Percentiles rank a stretch among this genome's conserved stretches.
Evolutionary conservation across 768 basidiomycete species (phyloP).

Genomic region (Leccinum subgranulosum): DNA sequence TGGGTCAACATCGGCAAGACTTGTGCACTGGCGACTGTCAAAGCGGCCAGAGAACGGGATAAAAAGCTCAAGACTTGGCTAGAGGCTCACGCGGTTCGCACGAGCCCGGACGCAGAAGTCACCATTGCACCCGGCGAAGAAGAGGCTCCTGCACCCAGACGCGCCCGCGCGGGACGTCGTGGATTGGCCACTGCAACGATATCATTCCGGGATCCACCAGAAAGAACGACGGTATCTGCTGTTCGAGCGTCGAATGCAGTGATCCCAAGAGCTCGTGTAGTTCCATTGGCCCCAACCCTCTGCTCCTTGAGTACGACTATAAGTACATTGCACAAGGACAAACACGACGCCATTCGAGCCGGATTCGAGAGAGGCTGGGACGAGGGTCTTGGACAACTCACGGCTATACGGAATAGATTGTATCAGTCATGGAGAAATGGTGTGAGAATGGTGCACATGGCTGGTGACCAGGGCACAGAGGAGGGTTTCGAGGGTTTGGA

Average conservation of each 20-base stretch:
- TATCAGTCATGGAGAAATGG: conserved; percentile 47
- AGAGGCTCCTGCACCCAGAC: conserved; percentile 10
- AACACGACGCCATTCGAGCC: conserved; percentile 38
- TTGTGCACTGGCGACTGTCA: conserved; percentile 59
- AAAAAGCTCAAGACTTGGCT: conserved; percentile 53
- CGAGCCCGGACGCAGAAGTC: not conserved
- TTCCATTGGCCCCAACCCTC: conserved; percentile 53
- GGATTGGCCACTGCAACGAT: conserved; percentile 67
- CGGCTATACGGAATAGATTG: conserved; percentile 45
- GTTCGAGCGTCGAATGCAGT: conserved; percentile 2
- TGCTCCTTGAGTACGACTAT: conserved; percentile 47
- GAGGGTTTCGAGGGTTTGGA: conserved; percentile 35
- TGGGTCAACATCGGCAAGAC: conserved; percentile 61
- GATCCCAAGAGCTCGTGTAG: conserved; percentile 47
- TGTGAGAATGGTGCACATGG: conserved; percentile 41
- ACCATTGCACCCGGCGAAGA: not conserved
- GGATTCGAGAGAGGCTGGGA: conserved; percentile 65
- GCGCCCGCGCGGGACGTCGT: conserved; percentile 45
- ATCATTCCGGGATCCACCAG: conserved; percentile 44
- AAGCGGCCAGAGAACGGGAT: conserved; percentile 64
- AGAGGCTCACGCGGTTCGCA: conserved; percentile 30
- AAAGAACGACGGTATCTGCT: conserved; percentile 14
- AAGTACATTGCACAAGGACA: conserved; percentile 27
- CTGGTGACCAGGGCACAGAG: conserved; percentile 23
- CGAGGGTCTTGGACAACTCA: conserved; percentile 53